Evolutionary conservation across 1,284 basidiomycete species (phyloP).

Genomic region (Cutaneotrichosporon daszewskae): DNA sequence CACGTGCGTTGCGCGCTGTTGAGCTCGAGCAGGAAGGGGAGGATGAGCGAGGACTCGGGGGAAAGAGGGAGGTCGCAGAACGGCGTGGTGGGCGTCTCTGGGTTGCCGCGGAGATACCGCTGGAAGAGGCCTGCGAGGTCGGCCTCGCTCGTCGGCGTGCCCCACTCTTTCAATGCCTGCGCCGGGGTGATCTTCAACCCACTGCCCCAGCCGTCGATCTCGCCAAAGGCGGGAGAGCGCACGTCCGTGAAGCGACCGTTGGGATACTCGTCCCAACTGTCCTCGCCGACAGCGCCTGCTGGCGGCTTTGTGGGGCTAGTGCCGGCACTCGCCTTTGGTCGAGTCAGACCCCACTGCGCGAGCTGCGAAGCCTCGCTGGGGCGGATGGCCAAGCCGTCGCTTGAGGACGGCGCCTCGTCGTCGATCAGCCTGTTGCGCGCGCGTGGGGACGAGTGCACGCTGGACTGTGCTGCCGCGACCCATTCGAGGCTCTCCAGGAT

Average conservation of each 20-base stretch:
- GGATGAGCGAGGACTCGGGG: conserved; percentile 75
- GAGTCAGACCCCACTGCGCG: conserved; percentile 40
- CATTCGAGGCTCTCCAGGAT: conserved; percentile 75
- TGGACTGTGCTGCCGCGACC: conserved; percentile 35
- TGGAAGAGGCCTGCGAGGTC: conserved; percentile 79
- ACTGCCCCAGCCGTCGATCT: conserved; percentile 81
- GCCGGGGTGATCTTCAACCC: conserved; percentile 54
- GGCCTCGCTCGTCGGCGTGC: conserved; percentile 60
- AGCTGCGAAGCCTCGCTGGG: conserved; percentile 38
- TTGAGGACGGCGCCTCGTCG: conserved; percentile 36
- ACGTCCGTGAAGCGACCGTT: conserved; percentile 98
- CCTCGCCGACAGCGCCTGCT: conserved; percentile 26
- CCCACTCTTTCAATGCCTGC: conserved; percentile 72
- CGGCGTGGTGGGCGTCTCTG: conserved; percentile 66
- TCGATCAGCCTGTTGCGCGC: conserved; percentile 58
- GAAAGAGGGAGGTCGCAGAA: conserved; percentile 84
- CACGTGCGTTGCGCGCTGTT: conserved; percentile 62
- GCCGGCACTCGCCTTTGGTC: conserved; percentile 7
- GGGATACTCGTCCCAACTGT: conserved; percentile 92
- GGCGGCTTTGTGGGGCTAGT: conserved; percentile 1
- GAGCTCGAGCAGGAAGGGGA: conserved; percentile 69
- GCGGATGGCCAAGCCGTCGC: conserved; percentile 32
- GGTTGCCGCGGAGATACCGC: conserved; percentile 60
- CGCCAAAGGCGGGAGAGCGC: conserved; percentile 93
- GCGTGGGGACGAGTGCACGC: conserved; percentile 21